These are phyloP conservation scores for Lathyrus aphaca DNA, from an alignment of 306 rosid genomes.

Conservation along the genomic window DNA sequence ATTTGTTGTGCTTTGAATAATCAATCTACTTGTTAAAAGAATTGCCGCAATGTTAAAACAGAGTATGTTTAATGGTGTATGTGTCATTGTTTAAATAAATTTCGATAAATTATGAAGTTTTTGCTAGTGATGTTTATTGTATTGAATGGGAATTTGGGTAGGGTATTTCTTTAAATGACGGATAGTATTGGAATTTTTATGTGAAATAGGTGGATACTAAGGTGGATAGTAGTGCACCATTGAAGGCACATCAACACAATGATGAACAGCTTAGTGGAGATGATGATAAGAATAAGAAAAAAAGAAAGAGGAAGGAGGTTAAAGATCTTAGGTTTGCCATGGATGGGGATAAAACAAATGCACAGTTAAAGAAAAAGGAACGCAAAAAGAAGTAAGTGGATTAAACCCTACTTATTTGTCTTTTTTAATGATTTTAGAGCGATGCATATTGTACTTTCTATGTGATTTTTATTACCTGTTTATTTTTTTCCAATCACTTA, in stretches of 20 bases:
- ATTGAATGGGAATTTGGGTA: slow-evolving; percentile 28
- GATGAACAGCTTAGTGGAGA: slow-evolving; percentile 33
- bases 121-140: slow-evolving; percentile 16
- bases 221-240: slow-evolving; percentile 37
- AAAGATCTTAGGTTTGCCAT: slow-evolving; percentile 77
- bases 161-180: slow-evolving; percentile 43
- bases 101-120: not conserved
- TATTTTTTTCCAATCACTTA: not conserved
- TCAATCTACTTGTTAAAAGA: too few relatives aligned
- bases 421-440: not conserved
- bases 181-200: slow-evolving; percentile 32
- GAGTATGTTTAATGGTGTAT: slow-evolving; percentile 23
- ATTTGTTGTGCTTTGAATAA: too few relatives aligned
- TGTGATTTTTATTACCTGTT: not conserved
- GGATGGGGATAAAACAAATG: slow-evolving; percentile 46
- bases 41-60: not conserved
- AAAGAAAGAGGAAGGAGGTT: slow-evolving; percentile 75
- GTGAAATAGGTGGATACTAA: slow-evolving; percentile 37
- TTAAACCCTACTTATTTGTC: not conserved
- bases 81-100: not conserved
- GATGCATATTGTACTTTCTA: not conserved
- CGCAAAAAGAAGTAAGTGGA: slow-evolving; percentile 76
- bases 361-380: slow-evolving; percentile 57
- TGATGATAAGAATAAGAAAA: slow-evolving; percentile 77
- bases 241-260: slow-evolving; percentile 36